Evolutionary conservation across 768 basidiomycete genomes (phyloP).

Genomic region (Xanthoconium stramineum): DNA sequence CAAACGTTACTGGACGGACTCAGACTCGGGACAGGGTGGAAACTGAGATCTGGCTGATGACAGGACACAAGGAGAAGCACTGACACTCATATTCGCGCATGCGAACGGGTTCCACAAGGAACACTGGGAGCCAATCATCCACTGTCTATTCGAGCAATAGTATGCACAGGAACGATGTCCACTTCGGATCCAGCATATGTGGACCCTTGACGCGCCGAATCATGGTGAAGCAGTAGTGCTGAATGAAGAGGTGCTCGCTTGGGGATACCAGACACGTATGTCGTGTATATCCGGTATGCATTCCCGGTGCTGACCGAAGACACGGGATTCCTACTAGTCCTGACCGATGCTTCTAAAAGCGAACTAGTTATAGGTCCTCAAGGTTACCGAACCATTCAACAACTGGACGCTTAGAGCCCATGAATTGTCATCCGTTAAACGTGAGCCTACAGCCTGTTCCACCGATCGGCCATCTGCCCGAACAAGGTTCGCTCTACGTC

Average conservation of each 20-base stretch:
- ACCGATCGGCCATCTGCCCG: too few species aligned
- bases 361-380: too few species aligned
- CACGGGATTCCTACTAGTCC: too few species aligned
- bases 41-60: background rate
- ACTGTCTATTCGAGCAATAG: background rate
- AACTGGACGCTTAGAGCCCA: too few species aligned
- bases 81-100: slow-evolving; percentile 8
- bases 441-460: too few species aligned
- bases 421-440: too few species aligned
- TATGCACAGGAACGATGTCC: background rate
- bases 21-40: background rate
- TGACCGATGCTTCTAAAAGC: background rate
- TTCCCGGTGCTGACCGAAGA: too few species aligned
- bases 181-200: background rate
- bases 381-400: too few species aligned
- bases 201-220: background rate
- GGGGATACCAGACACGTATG: background rate
- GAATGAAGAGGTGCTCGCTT: background rate
- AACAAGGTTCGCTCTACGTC: too few species aligned
- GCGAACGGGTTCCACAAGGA: slow-evolving; percentile 8
- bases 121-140: slow-evolving; percentile 5
- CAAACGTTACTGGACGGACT: background rate
- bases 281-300: background rate
- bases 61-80: background rate
- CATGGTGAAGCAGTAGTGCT: background rate